phyloP scores from a whole-genome alignment of 2,329 filamentous ascomycete genomes.

The Fusarium brachygibbosum region DNA sequence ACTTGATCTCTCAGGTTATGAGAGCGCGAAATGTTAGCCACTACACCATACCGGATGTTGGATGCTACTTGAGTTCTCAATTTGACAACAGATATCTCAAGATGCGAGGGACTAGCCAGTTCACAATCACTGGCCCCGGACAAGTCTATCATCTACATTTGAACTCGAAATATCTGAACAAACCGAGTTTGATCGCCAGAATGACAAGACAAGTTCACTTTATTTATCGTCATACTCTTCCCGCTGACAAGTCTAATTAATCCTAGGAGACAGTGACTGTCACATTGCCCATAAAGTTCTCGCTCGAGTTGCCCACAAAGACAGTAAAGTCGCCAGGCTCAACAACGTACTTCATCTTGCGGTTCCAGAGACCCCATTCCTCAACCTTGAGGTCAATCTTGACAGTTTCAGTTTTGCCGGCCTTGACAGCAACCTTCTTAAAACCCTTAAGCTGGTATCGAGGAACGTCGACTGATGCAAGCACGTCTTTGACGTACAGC shows the following conservation, averaged over 20 bases:
- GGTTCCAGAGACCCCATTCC: constrained; percentile 69
- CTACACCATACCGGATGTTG: constrained; percentile 52
- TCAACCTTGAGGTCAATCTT: constrained; percentile 68
- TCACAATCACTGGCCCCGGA: not conserved
- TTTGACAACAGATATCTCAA: accelerated
- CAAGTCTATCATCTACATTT: not conserved
- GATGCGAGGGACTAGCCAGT: accelerated
- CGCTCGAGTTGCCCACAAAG: constrained; percentile 71
- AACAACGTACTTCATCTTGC: constrained; percentile 78
- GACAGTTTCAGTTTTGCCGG: constrained; percentile 69
- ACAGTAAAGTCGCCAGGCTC: constrained; percentile 78
- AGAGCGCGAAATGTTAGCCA: constrained; percentile 54
- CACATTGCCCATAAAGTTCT: constrained; percentile 67
- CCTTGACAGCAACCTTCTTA: constrained; percentile 72
- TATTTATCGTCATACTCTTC: not conserved
- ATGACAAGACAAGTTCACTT: not conserved
- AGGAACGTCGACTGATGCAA: constrained; percentile 73
- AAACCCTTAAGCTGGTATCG: constrained; percentile 76
- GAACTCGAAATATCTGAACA: too few species aligned
- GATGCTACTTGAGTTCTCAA: not conserved
- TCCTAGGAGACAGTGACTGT: constrained; percentile 64
- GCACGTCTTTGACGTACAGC: constrained; percentile 74
- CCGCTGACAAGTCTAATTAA: not conserved
- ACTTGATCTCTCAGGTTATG: constrained; percentile 44
- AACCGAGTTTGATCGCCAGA: not conserved